Evolutionary conservation across 257 asterid species (phyloP).

Genomic region (Marsdenia floribunda): DNA sequence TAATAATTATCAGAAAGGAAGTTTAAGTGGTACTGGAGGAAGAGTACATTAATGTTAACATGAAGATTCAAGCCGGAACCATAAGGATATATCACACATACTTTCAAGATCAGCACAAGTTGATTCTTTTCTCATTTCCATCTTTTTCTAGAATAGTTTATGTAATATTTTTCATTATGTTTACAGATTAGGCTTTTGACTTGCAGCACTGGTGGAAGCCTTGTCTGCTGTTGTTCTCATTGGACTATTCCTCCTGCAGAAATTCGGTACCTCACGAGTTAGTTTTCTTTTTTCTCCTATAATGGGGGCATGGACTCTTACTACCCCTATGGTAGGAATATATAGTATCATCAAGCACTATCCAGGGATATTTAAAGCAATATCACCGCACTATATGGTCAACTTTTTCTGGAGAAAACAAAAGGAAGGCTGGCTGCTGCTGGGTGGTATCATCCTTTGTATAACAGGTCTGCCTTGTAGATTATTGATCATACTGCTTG

Average conservation of each 20-base stretch:
- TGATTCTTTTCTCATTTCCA: neutral
- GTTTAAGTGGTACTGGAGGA: neutral
- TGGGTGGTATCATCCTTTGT: constrained; percentile 36
- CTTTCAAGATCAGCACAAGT: neutral
- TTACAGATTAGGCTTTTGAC: constrained; percentile 11
- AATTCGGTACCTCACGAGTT: constrained; percentile 41
- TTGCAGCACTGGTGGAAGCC: constrained; percentile 37
- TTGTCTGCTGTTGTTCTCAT: constrained; percentile 36
- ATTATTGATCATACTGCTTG: neutral
- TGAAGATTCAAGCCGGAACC: neutral
- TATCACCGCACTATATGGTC: constrained; percentile 33
- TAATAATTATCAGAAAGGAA: neutral
- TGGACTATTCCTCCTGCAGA: constrained; percentile 39
- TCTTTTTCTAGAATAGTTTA: neutral
- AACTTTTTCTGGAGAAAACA: constrained; percentile 30
- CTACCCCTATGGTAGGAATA: constrained; percentile 34
- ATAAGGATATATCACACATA: neutral
- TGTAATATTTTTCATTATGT: neutral
- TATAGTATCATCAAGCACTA: constrained; percentile 32
- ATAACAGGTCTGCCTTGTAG: constrained; percentile 27
- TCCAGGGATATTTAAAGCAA: constrained; percentile 33
- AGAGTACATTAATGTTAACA: neutral
- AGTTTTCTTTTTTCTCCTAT: constrained; percentile 39
- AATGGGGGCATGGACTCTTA: constrained; percentile 34
- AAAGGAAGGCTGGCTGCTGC: constrained; percentile 39